Conservation (phyloP, 495 filamentous ascomycete genomes). For the Aspergillus kassunensis region DNA sequence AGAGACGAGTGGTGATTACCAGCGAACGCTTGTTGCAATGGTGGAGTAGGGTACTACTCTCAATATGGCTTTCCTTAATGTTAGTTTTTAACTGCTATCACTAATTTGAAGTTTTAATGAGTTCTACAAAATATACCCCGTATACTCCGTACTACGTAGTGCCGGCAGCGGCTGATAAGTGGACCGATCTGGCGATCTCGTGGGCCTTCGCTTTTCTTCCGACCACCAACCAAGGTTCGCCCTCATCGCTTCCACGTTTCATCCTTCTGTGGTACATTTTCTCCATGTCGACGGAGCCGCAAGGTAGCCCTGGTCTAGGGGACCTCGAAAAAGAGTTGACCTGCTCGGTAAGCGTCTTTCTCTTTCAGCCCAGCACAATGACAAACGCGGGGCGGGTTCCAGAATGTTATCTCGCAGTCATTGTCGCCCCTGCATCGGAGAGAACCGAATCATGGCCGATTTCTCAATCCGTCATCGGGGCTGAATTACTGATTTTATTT, state of each 20-base stretch:
- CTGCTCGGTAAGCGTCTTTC: constrained; percentile 68
- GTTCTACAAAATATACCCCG: no score
- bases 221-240: constrained; percentile 10
- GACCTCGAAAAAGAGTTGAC: constrained; percentile 87
- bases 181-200: constrained; percentile 17
- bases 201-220: constrained; percentile 4
- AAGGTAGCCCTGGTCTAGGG: constrained; percentile 28
- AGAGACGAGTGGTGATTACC: constrained; percentile 86
- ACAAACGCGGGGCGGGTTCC: constrained; percentile 6
- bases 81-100: neutral
- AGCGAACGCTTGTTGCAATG: constrained; percentile 49
- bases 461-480: constrained; percentile 11
- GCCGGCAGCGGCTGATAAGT: neutral
- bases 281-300: constrained; percentile 20
- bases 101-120: neutral
- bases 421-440: constrained; percentile 2
- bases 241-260: neutral
- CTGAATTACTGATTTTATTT: neutral
- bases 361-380: neutral
- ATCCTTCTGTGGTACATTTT: neutral
- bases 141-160: no score
- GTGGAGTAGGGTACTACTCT: constrained; percentile 24
- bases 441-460: neutral
- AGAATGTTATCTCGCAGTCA: neutral
- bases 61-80: neutral